Evolutionary conservation across 1,139 yeast species (phyloP).

Genomic region (Yamadazyma atmosphaerica): DNA sequence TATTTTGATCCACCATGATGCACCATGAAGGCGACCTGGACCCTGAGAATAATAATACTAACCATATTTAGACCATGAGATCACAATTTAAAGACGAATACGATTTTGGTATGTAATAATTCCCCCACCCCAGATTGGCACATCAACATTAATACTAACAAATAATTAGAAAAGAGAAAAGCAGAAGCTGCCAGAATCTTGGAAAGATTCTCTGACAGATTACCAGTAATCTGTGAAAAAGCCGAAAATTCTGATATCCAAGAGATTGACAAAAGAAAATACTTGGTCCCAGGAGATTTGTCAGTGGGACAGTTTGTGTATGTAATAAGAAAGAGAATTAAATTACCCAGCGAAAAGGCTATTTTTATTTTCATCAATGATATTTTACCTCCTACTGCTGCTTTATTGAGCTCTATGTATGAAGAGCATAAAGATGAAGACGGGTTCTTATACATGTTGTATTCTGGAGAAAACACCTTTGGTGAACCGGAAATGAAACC

Average conservation of each 20-base stretch:
- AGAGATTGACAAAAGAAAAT: conserved; percentile 94
- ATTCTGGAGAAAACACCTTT: conserved; percentile 84
- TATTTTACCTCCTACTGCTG: conserved; percentile 96
- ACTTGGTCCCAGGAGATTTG: conserved; percentile 92
- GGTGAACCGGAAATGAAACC: conserved; percentile 44
- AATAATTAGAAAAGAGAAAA: conserved; percentile 74
- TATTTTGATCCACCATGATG: too few species aligned
- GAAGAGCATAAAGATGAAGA: conserved; percentile 98
- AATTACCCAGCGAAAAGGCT: conserved; percentile 96
- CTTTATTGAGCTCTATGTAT: conserved; percentile 89
- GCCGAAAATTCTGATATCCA: conserved; percentile 97
- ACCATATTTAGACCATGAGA: conserved; percentile 51
- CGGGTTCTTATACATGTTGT: conserved; percentile 92
- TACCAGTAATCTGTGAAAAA: conserved; percentile 96
- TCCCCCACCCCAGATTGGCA: not conserved
- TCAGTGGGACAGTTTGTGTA: conserved; percentile 98
- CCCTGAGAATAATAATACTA: too few species aligned
- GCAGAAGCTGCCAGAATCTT: conserved; percentile 93
- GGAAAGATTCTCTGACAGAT: conserved; percentile 85
- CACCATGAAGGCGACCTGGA: too few species aligned
- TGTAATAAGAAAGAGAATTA: conserved; percentile 93
- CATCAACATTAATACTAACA: conserved; percentile 23
- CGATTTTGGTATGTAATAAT: conserved; percentile 48
- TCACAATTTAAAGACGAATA: conserved; percentile 93
- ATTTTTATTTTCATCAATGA: conserved; percentile 95